These are phyloP conservation scores for Hyphopichia khmerensis DNA, from an alignment of 1,139 yeast species.

Conservation along the genomic window DNA sequence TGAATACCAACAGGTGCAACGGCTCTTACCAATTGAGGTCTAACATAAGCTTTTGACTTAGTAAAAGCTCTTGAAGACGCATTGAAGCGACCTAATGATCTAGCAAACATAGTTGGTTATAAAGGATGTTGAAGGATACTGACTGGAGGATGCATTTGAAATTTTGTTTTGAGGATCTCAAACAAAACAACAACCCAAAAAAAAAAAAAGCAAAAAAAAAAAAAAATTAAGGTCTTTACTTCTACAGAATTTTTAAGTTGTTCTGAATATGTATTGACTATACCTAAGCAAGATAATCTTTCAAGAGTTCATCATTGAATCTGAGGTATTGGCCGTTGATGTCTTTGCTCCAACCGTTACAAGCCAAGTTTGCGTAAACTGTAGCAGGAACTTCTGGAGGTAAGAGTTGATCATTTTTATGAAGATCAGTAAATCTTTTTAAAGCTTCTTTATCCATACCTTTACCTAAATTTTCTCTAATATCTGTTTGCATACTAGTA, in stretches of 20 bases:
- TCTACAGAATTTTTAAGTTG: too few relatives aligned
- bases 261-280: too few relatives aligned
- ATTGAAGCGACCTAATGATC: neutral
- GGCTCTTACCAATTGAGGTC: neutral
- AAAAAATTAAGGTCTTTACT: too few relatives aligned
- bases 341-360: slow-evolving; percentile 51
- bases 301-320: slow-evolving; percentile 47
- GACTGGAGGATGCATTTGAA: neutral
- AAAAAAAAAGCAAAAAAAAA: too few relatives aligned
- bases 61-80: neutral
- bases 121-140: neutral
- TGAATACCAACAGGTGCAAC: neutral
- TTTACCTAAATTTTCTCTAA: slow-evolving; percentile 57
- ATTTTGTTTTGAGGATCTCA: neutral
- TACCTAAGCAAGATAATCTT: slow-evolving; percentile 10
- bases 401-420: slow-evolving; percentile 53
- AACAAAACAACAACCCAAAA: neutral
- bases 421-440: slow-evolving; percentile 59
- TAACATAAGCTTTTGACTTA: neutral
- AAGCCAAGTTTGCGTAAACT: slow-evolving; percentile 63
- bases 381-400: slow-evolving; percentile 70
- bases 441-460: slow-evolving; percentile 59
- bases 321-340: slow-evolving; percentile 67
- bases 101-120: slow-evolving; percentile 4
- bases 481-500: slow-evolving; percentile 79